Base-by-base conservation (phyloP, 768 basidiomycete genomes). In the Hygrocybe coccinea region DNA sequence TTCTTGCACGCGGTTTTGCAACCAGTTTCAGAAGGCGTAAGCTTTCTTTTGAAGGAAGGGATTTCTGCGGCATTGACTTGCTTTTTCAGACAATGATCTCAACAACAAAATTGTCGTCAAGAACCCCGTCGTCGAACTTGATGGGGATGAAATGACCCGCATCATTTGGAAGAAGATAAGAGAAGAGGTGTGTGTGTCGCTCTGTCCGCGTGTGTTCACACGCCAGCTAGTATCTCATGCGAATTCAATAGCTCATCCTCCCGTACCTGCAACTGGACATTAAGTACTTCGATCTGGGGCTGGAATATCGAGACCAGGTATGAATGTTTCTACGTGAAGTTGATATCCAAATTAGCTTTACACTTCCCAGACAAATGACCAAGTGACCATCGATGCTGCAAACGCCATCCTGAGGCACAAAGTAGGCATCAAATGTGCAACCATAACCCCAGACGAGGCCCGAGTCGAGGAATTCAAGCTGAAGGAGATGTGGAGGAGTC, bases 81-180 rank as follows among this genome's bases (percentile, higher is more conserved):
- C 41, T 56, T 53, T 56, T 54, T 24, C 49, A 65, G 57, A 56
- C 56, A 59, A 34, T 50, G 61, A 65, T 41, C 65, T 67, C 63
- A 44, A 50, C 29, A 79, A 82, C 68, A 89, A 87, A 69, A 95
- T 97, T 65, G 79, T 78, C 25, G 93, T 94, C 49, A 75, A 81
- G 66, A 93, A 94, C 65, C 93, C 93, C 5, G 82, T 97, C 45
- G 93, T 97, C 47, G 94, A 97, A 74, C 82, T 97, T 51, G 94
- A 97, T 69, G 94, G 94, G 46, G 95, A 97, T 73, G 95, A 99
- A 75, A 98, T 98, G 95, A 99, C 95, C 34, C 80, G 95, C 62
- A 97, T 99, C 66, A 99, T 98, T 69, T 97, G 91, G 93, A 94
- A 93, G 83, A 93, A 93, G 79, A 94, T 95, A 66, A 79, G 91